Evolutionary conservation across 2,329 filamentous ascomycete species (phyloP).

Genomic region (Ceratocystis alfenasii): DNA sequence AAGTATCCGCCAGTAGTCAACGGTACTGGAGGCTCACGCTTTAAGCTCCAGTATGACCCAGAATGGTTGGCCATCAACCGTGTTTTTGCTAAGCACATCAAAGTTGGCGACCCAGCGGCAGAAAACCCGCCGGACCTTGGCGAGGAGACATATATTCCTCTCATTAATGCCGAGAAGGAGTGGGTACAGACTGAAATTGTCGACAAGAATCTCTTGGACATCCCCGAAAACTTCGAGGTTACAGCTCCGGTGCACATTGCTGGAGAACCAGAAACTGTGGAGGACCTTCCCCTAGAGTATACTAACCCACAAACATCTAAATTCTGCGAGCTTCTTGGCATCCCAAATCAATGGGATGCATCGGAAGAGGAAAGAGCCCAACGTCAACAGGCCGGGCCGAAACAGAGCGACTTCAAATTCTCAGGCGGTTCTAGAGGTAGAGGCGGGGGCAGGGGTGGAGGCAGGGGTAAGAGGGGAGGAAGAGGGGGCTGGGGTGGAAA

Average conservation of each 20-base stretch:
- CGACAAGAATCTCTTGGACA: constrained; percentile 43
- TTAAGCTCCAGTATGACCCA: constrained; percentile 65
- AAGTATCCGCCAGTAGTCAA: constrained; percentile 23
- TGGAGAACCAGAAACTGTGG: constrained; percentile 43
- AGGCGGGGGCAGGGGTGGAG: constrained; percentile 30
- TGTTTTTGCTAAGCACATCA: constrained; percentile 56
- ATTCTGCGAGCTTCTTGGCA: constrained; percentile 67
- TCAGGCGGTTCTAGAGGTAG: constrained; percentile 31
- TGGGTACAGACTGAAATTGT: constrained; percentile 77
- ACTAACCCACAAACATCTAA: constrained; percentile 73
- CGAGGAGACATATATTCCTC: constrained; percentile 52
- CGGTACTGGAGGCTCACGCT: constrained; percentile 40
- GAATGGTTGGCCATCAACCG: constrained; percentile 95
- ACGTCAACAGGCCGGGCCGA: constrained; percentile 37
- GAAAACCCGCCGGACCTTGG: constrained; percentile 49
- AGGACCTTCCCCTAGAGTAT: constrained; percentile 63
- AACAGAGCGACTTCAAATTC: constrained; percentile 22
- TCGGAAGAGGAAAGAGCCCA: constrained; percentile 59
- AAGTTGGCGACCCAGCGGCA: constrained; percentile 48
- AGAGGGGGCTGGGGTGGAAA: constrained; percentile 29
- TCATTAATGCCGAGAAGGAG: constrained; percentile 56
- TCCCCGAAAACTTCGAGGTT: constrained; percentile 66
- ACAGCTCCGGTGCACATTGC: constrained; percentile 63
- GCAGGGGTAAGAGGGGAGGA: constrained; percentile 31
- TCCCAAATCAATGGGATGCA: constrained; percentile 64